Conservation (phyloP, 225 moss, liverwort and hornwort genomes). For the Bryum argenteum region DNA sequence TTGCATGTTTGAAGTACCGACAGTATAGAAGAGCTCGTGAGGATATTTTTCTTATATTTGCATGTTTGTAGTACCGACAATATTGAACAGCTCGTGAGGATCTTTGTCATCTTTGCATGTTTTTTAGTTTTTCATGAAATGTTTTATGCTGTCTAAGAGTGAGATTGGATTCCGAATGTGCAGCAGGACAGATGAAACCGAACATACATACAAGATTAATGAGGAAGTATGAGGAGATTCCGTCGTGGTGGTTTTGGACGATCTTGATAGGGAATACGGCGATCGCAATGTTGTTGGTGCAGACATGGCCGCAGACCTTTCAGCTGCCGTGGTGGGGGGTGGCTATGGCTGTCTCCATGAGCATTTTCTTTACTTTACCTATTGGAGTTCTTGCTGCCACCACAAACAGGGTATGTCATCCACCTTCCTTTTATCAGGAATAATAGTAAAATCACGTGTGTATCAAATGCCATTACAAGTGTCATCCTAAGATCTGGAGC, state of each 20-base stretch:
- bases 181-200: conserved; percentile 59
- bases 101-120: no score
- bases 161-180: conserved; percentile 25
- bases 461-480: no score
- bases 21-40: no score
- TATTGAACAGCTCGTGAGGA: no score
- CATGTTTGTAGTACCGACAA: no score
- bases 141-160: no score
- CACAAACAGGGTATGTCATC: conserved; percentile 66
- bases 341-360: conserved; percentile 40
- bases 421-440: no score
- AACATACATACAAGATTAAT: conserved; percentile 64
- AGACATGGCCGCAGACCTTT: conserved; percentile 60
- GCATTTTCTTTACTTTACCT: conserved; percentile 64
- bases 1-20: neutral
- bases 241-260: conserved; percentile 67
- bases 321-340: conserved; percentile 55
- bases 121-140: no score
- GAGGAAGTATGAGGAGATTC: conserved; percentile 59
- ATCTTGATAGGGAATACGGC: conserved; percentile 46
- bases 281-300: conserved; percentile 45
- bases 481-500: no score
- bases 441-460: no score
- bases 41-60: no score
- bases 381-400: conserved; percentile 64